Conservation (phyloP, 1,284 basidiomycete genomes). For the Pyrrhoderma noxium region DNA sequence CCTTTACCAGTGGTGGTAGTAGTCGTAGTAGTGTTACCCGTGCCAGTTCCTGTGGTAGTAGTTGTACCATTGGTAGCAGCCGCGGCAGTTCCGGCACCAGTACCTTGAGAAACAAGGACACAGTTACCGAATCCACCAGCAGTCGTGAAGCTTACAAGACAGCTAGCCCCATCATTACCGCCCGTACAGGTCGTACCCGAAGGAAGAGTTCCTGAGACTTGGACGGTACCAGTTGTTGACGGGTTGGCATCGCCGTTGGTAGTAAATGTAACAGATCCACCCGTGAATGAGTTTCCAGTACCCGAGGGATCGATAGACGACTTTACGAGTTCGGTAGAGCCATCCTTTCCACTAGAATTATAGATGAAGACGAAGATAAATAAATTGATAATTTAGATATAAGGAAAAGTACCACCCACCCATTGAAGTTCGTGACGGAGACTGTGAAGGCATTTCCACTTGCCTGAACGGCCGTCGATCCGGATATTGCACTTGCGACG, state of each 20-base stretch:
- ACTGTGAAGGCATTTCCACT: constrained; percentile 37
- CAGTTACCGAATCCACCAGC: constrained; percentile 46
- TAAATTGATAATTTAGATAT: neutral
- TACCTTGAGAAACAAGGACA: constrained; percentile 30
- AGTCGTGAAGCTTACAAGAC: constrained; percentile 41
- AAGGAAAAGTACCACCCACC: constrained; percentile 27
- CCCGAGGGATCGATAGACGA: constrained; percentile 33
- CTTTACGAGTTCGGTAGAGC: constrained; percentile 39
- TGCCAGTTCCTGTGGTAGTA: neutral
- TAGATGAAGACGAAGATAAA: neutral
- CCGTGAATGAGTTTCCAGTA: constrained; percentile 31
- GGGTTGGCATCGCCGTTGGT: constrained; percentile 34
- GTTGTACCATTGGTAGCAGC: neutral
- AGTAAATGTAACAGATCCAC: constrained; percentile 26
- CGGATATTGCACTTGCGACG: constrained; percentile 35
- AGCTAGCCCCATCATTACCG: constrained; percentile 35
- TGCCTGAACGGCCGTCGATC: constrained; percentile 36
- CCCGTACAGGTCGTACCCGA: constrained; percentile 42
- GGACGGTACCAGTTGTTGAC: constrained; percentile 29
- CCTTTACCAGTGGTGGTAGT: neutral
- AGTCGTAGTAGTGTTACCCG: neutral
- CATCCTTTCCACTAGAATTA: constrained; percentile 34
- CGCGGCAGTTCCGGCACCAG: neutral
- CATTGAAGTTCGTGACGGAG: constrained; percentile 44
- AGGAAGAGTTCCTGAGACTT: constrained; percentile 37